These are phyloP conservation scores for Puccinia brachypodii DNA, from an alignment of 1,284 basidiomycete genomes.

Conservation along the genomic window DNA sequence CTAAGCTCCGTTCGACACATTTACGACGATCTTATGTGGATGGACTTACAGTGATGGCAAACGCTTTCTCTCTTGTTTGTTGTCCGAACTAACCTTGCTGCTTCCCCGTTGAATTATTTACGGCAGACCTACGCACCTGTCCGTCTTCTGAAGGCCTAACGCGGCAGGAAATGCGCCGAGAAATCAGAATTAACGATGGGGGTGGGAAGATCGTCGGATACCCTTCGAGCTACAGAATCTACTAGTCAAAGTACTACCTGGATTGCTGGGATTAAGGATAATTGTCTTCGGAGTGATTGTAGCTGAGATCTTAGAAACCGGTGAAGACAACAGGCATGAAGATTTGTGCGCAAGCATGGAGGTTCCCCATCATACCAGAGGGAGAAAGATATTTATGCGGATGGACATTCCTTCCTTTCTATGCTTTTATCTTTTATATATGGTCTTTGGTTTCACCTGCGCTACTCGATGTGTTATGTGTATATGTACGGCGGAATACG, in stretches of 20 bases:
- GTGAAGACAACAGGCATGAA: not conserved
- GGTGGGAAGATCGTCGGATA: not conserved
- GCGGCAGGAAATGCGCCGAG: not conserved
- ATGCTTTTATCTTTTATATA: not conserved
- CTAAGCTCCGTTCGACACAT: not conserved
- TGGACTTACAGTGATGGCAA: not conserved
- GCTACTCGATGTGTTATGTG: not conserved
- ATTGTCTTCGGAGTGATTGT: not conserved
- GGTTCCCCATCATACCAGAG: not conserved
- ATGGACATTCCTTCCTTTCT: not conserved
- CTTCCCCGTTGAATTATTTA: not conserved
- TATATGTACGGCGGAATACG: not conserved
- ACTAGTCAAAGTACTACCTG: not conserved
- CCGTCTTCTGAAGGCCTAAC: not conserved
- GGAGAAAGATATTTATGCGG: not conserved
- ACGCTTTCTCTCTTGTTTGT: not conserved
- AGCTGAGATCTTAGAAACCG: not conserved
- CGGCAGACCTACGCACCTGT: not conserved
- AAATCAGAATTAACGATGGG: not conserved
- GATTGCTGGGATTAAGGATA: not conserved
- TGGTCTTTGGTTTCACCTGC: not conserved
- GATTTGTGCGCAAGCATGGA: constrained; percentile 5
- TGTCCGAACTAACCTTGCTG: not conserved
- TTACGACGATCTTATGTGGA: not conserved
- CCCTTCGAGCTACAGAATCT: not conserved